A percentile compares a stretch with the other conserved stretches of the same genome.
These are phyloP conservation scores for Dendrobium chrysotoxum DNA, from an alignment of 106 monocot species.

Conservation along the genomic window DNA sequence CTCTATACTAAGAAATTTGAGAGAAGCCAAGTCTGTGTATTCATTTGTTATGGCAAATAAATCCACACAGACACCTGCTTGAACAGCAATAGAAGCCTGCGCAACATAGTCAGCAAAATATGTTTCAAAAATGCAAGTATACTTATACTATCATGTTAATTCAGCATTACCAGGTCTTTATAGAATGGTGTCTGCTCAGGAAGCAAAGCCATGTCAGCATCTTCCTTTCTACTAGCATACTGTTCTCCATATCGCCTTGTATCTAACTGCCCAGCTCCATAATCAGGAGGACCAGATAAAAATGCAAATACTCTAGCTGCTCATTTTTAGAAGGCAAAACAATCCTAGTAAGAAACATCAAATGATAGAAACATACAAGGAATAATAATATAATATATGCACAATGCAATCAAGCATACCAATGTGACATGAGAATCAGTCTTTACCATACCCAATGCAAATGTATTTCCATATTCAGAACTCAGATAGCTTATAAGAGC, in stretches of 20 bases:
- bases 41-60: constrained; percentile 98
- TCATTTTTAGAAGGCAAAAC: constrained; percentile 6
- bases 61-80: constrained; percentile 96
- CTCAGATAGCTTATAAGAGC: constrained; percentile 78
- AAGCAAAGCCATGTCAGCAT: constrained; percentile 92
- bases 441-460: constrained; percentile 81
- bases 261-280: constrained; percentile 96
- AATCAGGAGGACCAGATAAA: constrained; percentile 98
- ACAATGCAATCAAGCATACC: constrained; percentile 7
- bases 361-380: background rate
- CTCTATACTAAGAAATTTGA: constrained; percentile 95
- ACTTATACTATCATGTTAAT: background rate
- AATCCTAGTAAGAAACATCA: background rate
- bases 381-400: background rate
- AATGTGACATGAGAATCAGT: constrained; percentile 13
- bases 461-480: constrained; percentile 93
- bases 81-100: constrained; percentile 95
- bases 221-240: constrained; percentile 93
- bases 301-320: constrained; percentile 99
- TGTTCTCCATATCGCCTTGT: constrained; percentile 97
- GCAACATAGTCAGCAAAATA: constrained; percentile 35
- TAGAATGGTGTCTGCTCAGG: constrained; percentile 99
- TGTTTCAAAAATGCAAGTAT: constrained; percentile 10
- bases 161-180: constrained; percentile 73
- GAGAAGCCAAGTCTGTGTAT: constrained; percentile 93